Evolutionary conservation across 257 asterid genomes (phyloP).

Genomic region (Phtheirospermum japonicum): DNA sequence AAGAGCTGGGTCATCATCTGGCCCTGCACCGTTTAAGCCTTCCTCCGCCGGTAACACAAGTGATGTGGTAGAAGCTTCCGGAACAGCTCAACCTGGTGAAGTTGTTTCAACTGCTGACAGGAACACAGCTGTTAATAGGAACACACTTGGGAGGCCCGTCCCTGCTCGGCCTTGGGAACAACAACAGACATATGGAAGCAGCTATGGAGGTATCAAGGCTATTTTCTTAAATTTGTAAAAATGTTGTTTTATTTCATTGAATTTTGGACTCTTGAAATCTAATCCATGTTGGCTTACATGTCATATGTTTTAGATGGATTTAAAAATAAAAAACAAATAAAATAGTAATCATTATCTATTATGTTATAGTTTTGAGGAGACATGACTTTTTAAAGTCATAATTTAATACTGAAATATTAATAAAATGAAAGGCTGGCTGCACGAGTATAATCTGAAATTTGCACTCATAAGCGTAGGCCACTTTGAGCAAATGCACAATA

Average conservation of each 20-base stretch:
- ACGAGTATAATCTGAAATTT: not conserved
- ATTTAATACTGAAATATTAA: not conserved
- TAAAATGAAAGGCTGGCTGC: not conserved
- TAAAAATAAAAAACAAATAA: too few species aligned
- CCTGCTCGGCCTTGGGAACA: slow-evolving; percentile 97
- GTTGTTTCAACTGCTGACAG: slow-evolving; percentile 58
- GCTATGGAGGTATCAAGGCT: slow-evolving; percentile 57
- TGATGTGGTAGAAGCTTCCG: slow-evolving; percentile 88
- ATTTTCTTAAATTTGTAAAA: not conserved
- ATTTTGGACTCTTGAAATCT: not conserved
- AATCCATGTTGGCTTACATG: not conserved
- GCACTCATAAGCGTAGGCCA: too few species aligned
- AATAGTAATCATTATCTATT: not conserved
- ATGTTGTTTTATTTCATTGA: not conserved
- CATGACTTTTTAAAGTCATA: not conserved
- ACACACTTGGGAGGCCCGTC: slow-evolving; percentile 67
- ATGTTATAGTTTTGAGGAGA: not conserved
- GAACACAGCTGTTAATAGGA: slow-evolving; percentile 45
- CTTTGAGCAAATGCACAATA: too few species aligned
- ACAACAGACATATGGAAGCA: slow-evolving; percentile 59
- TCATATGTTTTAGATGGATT: not conserved
- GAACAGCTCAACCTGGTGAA: slow-evolving; percentile 92
- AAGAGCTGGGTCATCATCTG: slow-evolving; percentile 78
- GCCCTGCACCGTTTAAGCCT: slow-evolving; percentile 83
- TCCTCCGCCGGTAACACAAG: slow-evolving; percentile 84